Evolutionary conservation across 495 filamentous ascomycete species (phyloP).

Genomic region (Neurospora sp.): DNA sequence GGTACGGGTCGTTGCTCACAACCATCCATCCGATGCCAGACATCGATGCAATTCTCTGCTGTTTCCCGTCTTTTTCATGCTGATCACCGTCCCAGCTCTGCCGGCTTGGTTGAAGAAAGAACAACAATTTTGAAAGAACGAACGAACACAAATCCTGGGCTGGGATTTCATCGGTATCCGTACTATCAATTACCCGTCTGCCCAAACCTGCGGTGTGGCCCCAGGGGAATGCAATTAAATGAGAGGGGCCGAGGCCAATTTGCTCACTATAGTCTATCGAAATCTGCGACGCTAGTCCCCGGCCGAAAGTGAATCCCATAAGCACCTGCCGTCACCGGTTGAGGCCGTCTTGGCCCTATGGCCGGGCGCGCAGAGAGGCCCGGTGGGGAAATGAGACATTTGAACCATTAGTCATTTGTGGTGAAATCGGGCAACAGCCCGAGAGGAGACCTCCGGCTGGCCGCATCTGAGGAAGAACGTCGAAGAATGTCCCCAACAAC

Average conservation of each 20-base stretch:
- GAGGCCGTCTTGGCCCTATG: neutral
- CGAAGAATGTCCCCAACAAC: neutral
- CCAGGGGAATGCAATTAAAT: neutral
- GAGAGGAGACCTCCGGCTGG: neutral
- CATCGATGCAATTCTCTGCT: neutral
- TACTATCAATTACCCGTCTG: neutral
- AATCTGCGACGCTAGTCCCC: neutral
- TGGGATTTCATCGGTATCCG: neutral
- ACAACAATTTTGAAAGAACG: neutral
- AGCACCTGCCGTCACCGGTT: neutral
- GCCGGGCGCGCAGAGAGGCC: neutral
- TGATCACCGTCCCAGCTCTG: neutral
- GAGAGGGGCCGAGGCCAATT: neutral
- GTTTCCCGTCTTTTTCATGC: neutral
- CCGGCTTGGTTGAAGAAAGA: neutral
- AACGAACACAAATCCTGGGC: neutral
- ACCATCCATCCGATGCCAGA: neutral
- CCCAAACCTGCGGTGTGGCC: neutral
- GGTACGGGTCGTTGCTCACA: neutral
- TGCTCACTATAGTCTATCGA: neutral
- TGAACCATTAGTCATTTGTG: neutral
- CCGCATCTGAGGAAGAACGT: neutral
- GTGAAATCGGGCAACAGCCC: neutral
- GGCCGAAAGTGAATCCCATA: neutral
- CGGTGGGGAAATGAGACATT: neutral